Evolutionary conservation across 2,329 filamentous ascomycete genomes (phyloP), one percentile per base, ranked within the genome.

Genomic region (Sclerotinia nivalis): DNA sequence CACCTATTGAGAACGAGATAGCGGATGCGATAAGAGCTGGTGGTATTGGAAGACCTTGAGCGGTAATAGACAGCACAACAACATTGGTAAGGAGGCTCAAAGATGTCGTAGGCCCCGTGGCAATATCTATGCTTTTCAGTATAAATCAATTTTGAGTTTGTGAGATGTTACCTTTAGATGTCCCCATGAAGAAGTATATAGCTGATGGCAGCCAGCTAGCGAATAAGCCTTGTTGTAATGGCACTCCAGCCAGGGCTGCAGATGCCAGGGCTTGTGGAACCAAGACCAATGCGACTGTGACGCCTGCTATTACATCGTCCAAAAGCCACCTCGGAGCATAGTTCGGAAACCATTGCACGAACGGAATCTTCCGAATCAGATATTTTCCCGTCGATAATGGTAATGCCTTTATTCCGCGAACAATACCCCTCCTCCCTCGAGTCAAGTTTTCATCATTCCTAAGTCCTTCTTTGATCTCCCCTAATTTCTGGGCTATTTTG

Each of bases 251-350:
- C 70, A 89, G 86, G 73, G 87, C 86, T 2, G 87, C 87, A 73
- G 89, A 89, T 0, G 87, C 86, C n/a, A 89, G 76, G 4, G 84
- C 85, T 74, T 89, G 87, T 0, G 87, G 87, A 68, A 89, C 88
- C 56, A 89, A 80, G 81, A 88, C 84, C 40, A 88, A 81, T 12
- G 86, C 87, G 37, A 89, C 80, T 18, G 86, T 90, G 73, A 87
- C 81, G 25, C 88, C 88, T 15, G 86, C 87, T 73, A 90, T 85
- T 15, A 85, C 77, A 75, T 91, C 88, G 75, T 87, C 87, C 25
- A 87, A 70, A 1, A 90, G 76, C 88, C 88, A 91, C 82, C 83
- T 80, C 7, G 82, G 84, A 25, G 87, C 83, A 77, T 91, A 91
- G 59, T 82, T 82, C 15, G 88, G 87, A 0, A 90, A 81, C 88